phyloP scores from a whole-genome alignment of 192 early-diverging fungal genomes.

The Coemansia sp. region DNA sequence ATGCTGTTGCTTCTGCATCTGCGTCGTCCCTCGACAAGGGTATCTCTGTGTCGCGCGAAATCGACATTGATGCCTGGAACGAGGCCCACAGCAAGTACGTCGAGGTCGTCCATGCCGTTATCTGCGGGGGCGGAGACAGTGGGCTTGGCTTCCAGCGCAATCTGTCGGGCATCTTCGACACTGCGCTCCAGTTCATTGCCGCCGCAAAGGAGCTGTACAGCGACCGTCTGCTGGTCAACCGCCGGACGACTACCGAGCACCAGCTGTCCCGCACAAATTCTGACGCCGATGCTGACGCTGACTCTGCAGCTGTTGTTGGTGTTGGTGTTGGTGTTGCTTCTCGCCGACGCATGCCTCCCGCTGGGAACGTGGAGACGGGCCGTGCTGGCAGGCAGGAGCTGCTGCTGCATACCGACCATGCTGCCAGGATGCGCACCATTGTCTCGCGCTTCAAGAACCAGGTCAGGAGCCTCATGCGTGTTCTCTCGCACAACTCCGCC shows the following conservation, averaged over 20 bases:
- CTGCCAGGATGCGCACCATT: slow-evolving; percentile 42
- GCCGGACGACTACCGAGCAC: slow-evolving; percentile 8
- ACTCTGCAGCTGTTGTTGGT: not conserved
- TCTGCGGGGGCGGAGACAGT: slow-evolving; percentile 47
- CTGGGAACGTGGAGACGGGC: slow-evolving; percentile 35
- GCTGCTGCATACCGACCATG: slow-evolving; percentile 49
- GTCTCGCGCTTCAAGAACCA: slow-evolving; percentile 51
- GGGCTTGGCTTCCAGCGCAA: slow-evolving; percentile 46
- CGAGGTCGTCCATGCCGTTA: slow-evolving; percentile 63
- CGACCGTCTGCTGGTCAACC: slow-evolving; percentile 41
- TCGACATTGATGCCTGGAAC: slow-evolving; percentile 80
- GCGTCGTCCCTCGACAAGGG: slow-evolving; percentile 19
- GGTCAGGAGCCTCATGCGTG: slow-evolving; percentile 57
- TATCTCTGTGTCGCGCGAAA: slow-evolving; percentile 55
- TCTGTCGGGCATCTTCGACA: slow-evolving; percentile 65
- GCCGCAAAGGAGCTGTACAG: slow-evolving; percentile 57
- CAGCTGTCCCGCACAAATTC: too few relatives aligned
- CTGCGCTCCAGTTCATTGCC: slow-evolving; percentile 61
- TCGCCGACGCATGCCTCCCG: slow-evolving; percentile 9
- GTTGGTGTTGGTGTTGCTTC: not conserved
- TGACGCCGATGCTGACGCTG: not conserved
- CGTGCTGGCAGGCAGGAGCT: slow-evolving; percentile 27
- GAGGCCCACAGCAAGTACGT: slow-evolving; percentile 79
- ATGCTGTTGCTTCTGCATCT: slow-evolving; percentile 8
- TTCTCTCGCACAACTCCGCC: slow-evolving; percentile 64